These are phyloP conservation scores for Clavulina sp. DNA, from an alignment of 768 basidiomycete species.

Conservation along the genomic window DNA sequence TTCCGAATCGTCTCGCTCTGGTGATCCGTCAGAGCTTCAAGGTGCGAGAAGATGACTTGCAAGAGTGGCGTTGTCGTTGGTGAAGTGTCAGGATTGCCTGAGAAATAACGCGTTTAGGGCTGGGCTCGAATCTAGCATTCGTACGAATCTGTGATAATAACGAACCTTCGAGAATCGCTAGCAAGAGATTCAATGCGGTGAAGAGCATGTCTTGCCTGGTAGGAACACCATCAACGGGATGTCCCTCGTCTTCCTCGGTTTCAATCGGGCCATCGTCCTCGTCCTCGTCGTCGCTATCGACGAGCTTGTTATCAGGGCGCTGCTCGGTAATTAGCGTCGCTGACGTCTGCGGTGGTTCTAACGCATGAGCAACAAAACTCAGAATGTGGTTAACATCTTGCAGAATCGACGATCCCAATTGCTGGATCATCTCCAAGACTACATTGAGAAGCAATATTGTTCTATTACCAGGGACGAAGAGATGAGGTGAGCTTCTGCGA, in stretches of 20 bases:
- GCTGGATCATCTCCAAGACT: conserved; percentile 62
- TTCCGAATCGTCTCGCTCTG: conserved; percentile 33
- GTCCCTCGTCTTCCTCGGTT: conserved; percentile 30
- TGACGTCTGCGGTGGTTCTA: conserved; percentile 27
- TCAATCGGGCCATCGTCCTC: too few species aligned
- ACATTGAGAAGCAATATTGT: conserved; percentile 62
- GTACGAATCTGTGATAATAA: neutral
- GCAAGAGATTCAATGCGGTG: conserved; percentile 62
- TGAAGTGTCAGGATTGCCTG: conserved; percentile 38
- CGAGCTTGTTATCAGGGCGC: conserved; percentile 19
- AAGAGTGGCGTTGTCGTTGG: conserved; percentile 44
- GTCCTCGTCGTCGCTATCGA: conserved; percentile 23
- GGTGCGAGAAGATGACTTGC: conserved; percentile 47
- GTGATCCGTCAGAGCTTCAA: conserved; percentile 34
- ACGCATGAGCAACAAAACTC: conserved; percentile 64
- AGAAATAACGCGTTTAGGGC: too few species aligned
- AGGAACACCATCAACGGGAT: conserved; percentile 37
- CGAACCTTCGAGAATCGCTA: conserved; percentile 76
- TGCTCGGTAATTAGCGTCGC: neutral
- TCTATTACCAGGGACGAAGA: conserved; percentile 16
- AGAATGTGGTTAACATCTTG: conserved; percentile 54
- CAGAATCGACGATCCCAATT: conserved; percentile 42
- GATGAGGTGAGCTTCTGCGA: neutral
- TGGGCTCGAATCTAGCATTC: conserved; percentile 14
- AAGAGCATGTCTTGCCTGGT: conserved; percentile 53